Base-by-base conservation (phyloP, 495 filamentous ascomycete species). In the Glonium stellatum region DNA sequence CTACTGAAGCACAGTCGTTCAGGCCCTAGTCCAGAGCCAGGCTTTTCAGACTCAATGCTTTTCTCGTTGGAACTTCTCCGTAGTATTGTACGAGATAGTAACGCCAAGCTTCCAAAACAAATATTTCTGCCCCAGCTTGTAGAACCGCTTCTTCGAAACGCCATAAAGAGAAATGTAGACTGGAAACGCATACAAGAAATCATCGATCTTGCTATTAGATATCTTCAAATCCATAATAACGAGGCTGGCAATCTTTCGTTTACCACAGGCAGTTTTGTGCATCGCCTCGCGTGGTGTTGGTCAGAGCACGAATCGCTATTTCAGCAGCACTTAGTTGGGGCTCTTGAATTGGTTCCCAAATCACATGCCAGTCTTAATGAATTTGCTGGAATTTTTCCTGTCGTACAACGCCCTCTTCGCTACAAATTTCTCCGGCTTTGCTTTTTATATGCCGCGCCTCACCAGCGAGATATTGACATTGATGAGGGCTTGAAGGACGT, bases 401-500 rank as follows among this genome's bases (percentile, higher is more conserved):
- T n/a, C 13, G 49, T 62, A 1, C 15, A 44, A 3, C 37, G 25
- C 8, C 27, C 44, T 35, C 47, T 54, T 9, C 58, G 62, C 5
- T 61, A 57, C 46, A 5, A 46, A 0, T 41, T 60, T 10, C 47
- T 61, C 15, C 52, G 54, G 19, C 48, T 57, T 49, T 60, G 57
- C 27, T 53, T 54, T 47, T 35, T 51, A 35, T 18, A 5, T 19
- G 18, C 41, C 18, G 10, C n/a, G 1, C 22, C 23, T 1, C 36
- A 21, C 12, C 6, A 15, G 8, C 13, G 48, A 18, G 59, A 66
- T 22, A 51, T 66, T 1, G 47, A 66, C 18, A 21, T 61, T 57
- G 50, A 69, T 42, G 58, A 66, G 58, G 52, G 71, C 60, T 55
- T 71, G 55, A 47, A 71, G 62, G 15, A 62, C 52, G 25, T 63